Percentiles rank a stretch among this genome's conserved stretches.
Evolutionary conservation across 2,329 filamentous ascomycete genomes (phyloP).

Genomic region (Rhinocladiella mackenziei): DNA sequence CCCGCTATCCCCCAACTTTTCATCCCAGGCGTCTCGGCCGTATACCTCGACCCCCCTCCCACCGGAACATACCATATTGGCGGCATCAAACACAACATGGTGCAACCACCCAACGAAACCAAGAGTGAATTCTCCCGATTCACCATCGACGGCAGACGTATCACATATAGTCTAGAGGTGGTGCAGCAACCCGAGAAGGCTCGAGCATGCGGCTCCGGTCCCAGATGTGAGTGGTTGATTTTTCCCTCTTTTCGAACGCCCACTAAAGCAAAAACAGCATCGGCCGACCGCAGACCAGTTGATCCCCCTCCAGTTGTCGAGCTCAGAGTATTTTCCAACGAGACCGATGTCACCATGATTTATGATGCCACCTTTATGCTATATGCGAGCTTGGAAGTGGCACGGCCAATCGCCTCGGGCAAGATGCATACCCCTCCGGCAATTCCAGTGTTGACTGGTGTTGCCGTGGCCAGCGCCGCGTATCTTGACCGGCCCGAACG

Average conservation of each 20-base stretch:
- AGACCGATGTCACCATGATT: slow-evolving; percentile 74
- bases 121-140: slow-evolving; percentile 51
- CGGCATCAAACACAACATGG: slow-evolving; percentile 43
- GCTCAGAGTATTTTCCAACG: slow-evolving; percentile 74
- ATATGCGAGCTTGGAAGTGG: slow-evolving; percentile 84
- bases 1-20: slow-evolving; percentile 12
- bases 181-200: slow-evolving; percentile 93
- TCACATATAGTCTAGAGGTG: slow-evolving; percentile 79
- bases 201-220: slow-evolving; percentile 88
- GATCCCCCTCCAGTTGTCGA: slow-evolving; percentile 94
- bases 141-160: slow-evolving; percentile 69
- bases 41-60: slow-evolving; percentile 21
- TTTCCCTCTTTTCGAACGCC: slow-evolving; percentile 9
- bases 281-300: slow-evolving; percentile 83
- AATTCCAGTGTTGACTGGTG: slow-evolving; percentile 84
- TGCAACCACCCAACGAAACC: slow-evolving; percentile 53
- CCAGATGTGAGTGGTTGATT: slow-evolving; percentile 67
- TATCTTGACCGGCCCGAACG: slow-evolving; percentile 81
- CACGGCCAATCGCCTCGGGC: slow-evolving; percentile 75
- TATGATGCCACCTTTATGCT: slow-evolving; percentile 99
- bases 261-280: slow-evolving; percentile 51
- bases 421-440: slow-evolving; percentile 67
- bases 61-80: slow-evolving; percentile 20
- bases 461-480: slow-evolving; percentile 91
- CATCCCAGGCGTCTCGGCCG: slow-evolving; percentile 15